These are phyloP conservation scores for Claviceps sp. DNA, from an alignment of 2,329 filamentous ascomycete genomes.

Conservation along the genomic window DNA sequence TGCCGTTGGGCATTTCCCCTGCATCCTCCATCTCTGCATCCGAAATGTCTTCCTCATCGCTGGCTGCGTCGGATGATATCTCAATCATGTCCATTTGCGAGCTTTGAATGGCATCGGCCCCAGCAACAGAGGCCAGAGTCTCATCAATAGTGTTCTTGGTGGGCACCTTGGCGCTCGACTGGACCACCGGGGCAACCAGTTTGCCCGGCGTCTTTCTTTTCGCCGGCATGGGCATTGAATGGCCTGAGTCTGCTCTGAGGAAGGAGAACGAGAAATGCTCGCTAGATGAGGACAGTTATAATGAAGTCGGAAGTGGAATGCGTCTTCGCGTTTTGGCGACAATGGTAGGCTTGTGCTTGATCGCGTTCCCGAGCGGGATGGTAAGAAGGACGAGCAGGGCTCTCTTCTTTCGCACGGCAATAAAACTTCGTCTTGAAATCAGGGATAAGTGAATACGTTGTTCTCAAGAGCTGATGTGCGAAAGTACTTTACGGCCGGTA, in stretches of 20 bases:
- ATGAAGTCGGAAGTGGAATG: not conserved
- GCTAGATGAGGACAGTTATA: not conserved
- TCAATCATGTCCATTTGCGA: constrained; percentile 34
- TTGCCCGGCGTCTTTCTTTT: constrained; percentile 47
- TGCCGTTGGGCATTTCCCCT: constrained; percentile 8
- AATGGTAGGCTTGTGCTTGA: constrained; percentile 1
- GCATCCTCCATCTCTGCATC: constrained; percentile 19
- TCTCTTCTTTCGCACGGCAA: not conserved
- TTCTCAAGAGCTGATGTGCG: not conserved
- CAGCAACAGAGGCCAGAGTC: constrained; percentile 39
- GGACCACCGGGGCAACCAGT: constrained; percentile 42
- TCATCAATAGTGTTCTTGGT: constrained; percentile 43
- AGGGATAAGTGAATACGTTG: not conserved
- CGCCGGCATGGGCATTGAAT: constrained; percentile 35
- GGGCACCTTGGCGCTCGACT: constrained; percentile 36
- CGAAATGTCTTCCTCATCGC: constrained; percentile 30
- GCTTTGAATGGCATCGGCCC: constrained; percentile 24
- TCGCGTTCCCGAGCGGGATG: not conserved
- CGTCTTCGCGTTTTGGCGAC: not conserved
- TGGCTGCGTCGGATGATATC: constrained; percentile 42
- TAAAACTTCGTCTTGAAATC: not conserved
- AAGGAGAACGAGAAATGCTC: not conserved
- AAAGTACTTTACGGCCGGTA: not conserved
- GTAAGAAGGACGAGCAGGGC: not conserved
- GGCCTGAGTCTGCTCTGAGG: not conserved